phyloP scores from a whole-genome alignment of 345 rosid genomes.

The Populus alba region DNA sequence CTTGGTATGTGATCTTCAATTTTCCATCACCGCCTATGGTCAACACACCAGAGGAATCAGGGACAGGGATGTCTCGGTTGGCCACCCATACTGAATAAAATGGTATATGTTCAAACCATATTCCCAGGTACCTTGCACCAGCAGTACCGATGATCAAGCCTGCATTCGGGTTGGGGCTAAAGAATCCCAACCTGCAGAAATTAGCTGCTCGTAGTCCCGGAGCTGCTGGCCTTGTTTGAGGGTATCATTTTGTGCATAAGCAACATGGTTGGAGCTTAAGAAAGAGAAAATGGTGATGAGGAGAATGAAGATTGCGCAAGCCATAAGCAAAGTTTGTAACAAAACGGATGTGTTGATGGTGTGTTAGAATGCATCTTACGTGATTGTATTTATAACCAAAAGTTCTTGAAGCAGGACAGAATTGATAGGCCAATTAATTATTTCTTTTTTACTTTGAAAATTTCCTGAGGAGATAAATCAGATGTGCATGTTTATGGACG shows the following conservation, averaged over 20 bases:
- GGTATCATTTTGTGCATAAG: slow-evolving; percentile 23
- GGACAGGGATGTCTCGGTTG: slow-evolving; percentile 41
- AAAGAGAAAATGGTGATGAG: neutral
- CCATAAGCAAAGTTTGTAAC: neutral
- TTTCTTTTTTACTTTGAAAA: neutral
- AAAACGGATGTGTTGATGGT: neutral
- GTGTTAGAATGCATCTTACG: neutral
- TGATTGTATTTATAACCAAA: neutral
- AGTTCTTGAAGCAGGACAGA: neutral
- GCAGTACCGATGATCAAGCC: slow-evolving; percentile 29
- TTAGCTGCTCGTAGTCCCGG: slow-evolving; percentile 57
- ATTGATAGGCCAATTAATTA: neutral
- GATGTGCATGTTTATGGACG: neutral
- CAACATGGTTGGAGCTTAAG: neutral
- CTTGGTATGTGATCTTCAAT: slow-evolving; percentile 41
- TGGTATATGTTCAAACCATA: slow-evolving; percentile 41
- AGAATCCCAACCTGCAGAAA: slow-evolving; percentile 58
- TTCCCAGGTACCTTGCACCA: slow-evolving; percentile 48
- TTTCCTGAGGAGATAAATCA: neutral
- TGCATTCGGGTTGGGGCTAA: slow-evolving; percentile 35
- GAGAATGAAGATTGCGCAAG: neutral
- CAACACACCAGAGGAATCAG: slow-evolving; percentile 52
- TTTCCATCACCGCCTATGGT: slow-evolving; percentile 39
- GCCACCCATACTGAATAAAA: slow-evolving; percentile 55
- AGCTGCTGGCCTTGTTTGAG: slow-evolving; percentile 51